Base-by-base conservation (phyloP, 495 filamentous ascomycete genomes). In the Hypomontagnella submonticulosa region DNA sequence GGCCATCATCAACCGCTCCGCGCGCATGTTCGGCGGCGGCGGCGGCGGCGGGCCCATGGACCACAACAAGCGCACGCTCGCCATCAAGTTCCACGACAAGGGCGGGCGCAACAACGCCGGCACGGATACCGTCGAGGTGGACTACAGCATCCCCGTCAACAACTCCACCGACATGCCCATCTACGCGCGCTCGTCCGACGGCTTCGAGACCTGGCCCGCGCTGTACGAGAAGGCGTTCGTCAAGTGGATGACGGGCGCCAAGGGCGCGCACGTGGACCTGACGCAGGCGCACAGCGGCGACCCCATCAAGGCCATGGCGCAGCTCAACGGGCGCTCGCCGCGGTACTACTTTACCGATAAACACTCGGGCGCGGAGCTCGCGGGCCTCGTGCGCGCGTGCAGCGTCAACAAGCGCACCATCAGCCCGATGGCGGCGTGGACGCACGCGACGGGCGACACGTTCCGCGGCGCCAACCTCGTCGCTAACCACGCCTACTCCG, bases 141-240 rank as follows among this genome's bases (percentile, higher is more conserved):
- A 76, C 73, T 75, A 75, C 69, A 49, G 62, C 37, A 57, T 79
- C 19, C 73, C 74, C 15, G 61, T 75, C 33, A 76, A 77, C 74
- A 79, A 74, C 60, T 71, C 73, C 6, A 72, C 58, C 55, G 63
- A 73, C 42, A 54, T 72, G 54, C 70, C 71, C 57, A 60, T 79
- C 32, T 79, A 79, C 70, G 71, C 70, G 54, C 75, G 70, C 12
- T 70, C 76, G 5, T 71, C 60, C 53, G 68, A 71, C 63, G 70
- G 70, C 9, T 66, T 58, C 59, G 73, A 75, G 36, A 46, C 76
- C 33, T 79, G 76, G 76, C 75, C 76, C 0, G 46, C 72, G 44
- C 63, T 79, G 16, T 79, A 79, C 70, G 76, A 79, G 55, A 79
- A 79, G 68, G 76, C 76, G 38, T 79, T 79, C 58, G 61, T 75